Conservation (phyloP, 2,329 filamentous ascomycete species). For the Colletotrichum echinochloae region DNA sequence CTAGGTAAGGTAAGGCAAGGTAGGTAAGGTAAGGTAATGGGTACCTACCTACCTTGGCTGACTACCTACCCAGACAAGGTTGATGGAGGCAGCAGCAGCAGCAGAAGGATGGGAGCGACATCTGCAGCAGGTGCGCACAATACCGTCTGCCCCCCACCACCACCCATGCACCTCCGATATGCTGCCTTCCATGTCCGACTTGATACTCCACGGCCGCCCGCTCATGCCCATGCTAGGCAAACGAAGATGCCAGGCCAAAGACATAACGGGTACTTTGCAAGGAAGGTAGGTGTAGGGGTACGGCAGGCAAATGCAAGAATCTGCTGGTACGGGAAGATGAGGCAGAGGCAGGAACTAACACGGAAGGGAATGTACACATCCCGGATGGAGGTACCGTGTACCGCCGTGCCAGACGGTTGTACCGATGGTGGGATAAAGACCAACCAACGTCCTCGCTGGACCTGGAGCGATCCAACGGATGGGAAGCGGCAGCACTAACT, state of each 20-base stretch:
- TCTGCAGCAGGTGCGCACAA: constrained; percentile 8
- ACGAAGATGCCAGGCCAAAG: constrained; percentile 18
- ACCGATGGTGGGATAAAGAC: constrained; percentile 14
- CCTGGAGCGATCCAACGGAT: constrained; percentile 30
- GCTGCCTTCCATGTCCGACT: not conserved
- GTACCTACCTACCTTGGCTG: not conserved
- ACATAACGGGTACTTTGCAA: too few relatives aligned
- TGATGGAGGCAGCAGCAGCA: not conserved
- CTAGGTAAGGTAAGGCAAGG: too few relatives aligned
- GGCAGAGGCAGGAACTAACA: not conserved
- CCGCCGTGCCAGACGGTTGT: not conserved
- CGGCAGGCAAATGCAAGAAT: constrained; percentile 10
- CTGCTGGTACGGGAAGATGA: not conserved
- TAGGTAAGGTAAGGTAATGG: not conserved
- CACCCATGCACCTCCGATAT: not conserved
- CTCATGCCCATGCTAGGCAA: constrained; percentile 11
- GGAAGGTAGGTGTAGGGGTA: constrained; percentile 12
- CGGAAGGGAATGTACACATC: not conserved
- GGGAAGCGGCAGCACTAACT: constrained; percentile 25
- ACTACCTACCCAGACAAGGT: not conserved
- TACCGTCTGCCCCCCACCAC: not conserved
- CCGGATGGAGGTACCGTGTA: not conserved
- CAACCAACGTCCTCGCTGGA: constrained; percentile 27
- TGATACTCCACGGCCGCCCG: constrained; percentile 1
- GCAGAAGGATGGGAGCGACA: constrained; percentile 6